These are phyloP conservation scores for Ustilago nuda DNA, from an alignment of 1,284 basidiomycete genomes.

Conservation along the genomic window DNA sequence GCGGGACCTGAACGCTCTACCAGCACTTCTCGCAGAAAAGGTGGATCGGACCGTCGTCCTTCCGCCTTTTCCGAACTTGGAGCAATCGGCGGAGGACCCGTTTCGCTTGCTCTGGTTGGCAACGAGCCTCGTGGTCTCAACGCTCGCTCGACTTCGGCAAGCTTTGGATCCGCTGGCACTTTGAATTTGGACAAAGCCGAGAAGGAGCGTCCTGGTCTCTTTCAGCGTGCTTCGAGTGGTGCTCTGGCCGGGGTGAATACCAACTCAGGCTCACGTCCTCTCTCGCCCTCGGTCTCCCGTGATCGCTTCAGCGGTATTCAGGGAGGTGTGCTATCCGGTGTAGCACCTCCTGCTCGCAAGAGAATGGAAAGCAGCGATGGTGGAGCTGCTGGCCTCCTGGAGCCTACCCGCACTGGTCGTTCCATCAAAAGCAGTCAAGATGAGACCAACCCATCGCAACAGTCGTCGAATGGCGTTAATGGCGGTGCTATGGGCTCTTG, in stretches of 20 bases:
- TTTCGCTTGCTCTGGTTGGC: slow-evolving; percentile 29
- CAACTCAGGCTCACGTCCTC: slow-evolving; percentile 34
- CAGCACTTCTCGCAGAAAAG: slow-evolving; percentile 45
- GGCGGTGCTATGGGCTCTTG: slow-evolving; percentile 21
- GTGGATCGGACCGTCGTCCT: slow-evolving; percentile 35
- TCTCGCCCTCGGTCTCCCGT: slow-evolving; percentile 49
- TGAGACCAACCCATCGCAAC: slow-evolving; percentile 19
- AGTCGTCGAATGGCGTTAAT: slow-evolving; percentile 16
- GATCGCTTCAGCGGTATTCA: slow-evolving; percentile 61
- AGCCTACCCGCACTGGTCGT: slow-evolving; percentile 22
- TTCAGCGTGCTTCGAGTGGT: slow-evolving; percentile 53
- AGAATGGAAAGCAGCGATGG: slow-evolving; percentile 58
- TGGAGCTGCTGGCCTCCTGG: slow-evolving; percentile 5
- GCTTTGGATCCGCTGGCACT: slow-evolving; percentile 30
- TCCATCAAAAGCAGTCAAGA: slow-evolving; percentile 24
- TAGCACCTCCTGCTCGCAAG: slow-evolving; percentile 54
- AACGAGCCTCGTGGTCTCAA: slow-evolving; percentile 56
- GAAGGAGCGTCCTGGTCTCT: slow-evolving; percentile 55
- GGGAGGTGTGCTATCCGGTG: slow-evolving; percentile 58
- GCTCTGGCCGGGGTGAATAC: slow-evolving; percentile 31
- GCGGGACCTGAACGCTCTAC: slow-evolving; percentile 32
- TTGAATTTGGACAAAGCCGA: slow-evolving; percentile 48
- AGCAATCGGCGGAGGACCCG: slow-evolving; percentile 29
- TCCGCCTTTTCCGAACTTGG: slow-evolving; percentile 39
- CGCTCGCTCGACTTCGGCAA: slow-evolving; percentile 45